A percentile compares a stretch with the other conserved stretches of the same genome.
Conservation (phyloP, 371 early-diverging fungal genomes). For the Mortierella sp. region DNA sequence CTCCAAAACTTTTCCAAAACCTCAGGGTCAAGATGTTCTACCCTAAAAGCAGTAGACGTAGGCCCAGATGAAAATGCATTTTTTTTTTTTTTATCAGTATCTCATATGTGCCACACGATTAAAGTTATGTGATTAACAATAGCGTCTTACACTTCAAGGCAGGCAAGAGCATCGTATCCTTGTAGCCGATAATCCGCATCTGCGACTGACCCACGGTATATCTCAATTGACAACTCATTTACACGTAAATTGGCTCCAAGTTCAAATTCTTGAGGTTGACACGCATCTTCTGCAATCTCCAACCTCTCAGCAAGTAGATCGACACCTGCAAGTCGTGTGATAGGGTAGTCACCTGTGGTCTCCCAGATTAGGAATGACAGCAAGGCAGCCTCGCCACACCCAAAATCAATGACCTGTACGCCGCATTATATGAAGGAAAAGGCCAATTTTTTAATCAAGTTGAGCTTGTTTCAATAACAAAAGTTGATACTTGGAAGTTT, state of each 20-base stretch:
- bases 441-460: too few species aligned
- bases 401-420: slow-evolving; percentile 76
- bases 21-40: slow-evolving; percentile 80
- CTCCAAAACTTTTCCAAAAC: slow-evolving; percentile 68
- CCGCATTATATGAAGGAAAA: background rate
- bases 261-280: slow-evolving; percentile 70
- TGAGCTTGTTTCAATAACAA: too few species aligned
- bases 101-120: background rate
- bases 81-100: background rate
- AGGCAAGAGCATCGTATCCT: slow-evolving; percentile 71
- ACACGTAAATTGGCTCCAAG: slow-evolving; percentile 34
- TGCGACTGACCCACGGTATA: slow-evolving; percentile 63
- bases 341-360: slow-evolving; percentile 58
- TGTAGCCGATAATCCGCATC: slow-evolving; percentile 59
- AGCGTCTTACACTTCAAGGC: slow-evolving; percentile 69
- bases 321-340: slow-evolving; percentile 69
- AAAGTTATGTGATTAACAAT: background rate
- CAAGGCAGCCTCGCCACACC: slow-evolving; percentile 82
- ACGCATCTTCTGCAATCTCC: slow-evolving; percentile 59
- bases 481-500: background rate
- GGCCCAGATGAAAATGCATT: too few species aligned
- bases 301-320: slow-evolving; percentile 65
- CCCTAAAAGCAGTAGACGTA: slow-evolving; percentile 27
- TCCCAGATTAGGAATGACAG: slow-evolving; percentile 67
- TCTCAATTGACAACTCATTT: slow-evolving; percentile 19